Evolutionary conservation across 768 basidiomycete genomes (phyloP), one percentile per base, ranked within the genome.

Genomic region (Rhizopogon vinicolor): DNA sequence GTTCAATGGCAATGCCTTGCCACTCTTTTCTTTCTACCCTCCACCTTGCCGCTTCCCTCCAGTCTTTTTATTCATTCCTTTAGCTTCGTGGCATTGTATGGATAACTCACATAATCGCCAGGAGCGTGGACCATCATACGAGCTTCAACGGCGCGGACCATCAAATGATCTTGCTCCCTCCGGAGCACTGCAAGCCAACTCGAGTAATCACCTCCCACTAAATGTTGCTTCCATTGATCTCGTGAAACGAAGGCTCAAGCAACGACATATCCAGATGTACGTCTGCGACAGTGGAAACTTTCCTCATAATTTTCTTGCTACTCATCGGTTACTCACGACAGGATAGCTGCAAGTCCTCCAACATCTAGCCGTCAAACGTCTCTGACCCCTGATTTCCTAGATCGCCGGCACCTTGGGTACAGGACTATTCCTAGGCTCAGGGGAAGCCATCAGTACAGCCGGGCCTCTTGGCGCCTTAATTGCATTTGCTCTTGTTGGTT

Each of bases 241-340:
- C 28, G 85, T 91, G 5, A 86, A 88, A 64, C 79, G 87, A 31
- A 78, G 79, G 41, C 77, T 89, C 44, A 82, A 87, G 71, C 86
- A 89, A 70, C 81, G 87, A 28, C 87, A 89, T 79, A 82, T 87
- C 18, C 87, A 89, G 66, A 90, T 90, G 87, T 84, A 62, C 50
- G 80, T 70, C 9, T n/a, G 9, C 22, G 37, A 25, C 13, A 16
- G 22, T 48, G 1, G 10, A 25, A 19, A 7, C 6, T 28, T 28
- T 39, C 25, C 42, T 31, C 14, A 16, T 4, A 4, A 25, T 25
- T 1, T 25, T 19, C 44, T 39, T 14, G 9, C 3, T 43, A 28
- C 43, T 39, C 40, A 29, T 37, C 18, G 51, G 42, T 28, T 13
- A 12, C 19, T 57, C 18, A 41, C 14, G 14, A 58, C 28, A 82